Evolutionary conservation across 495 filamentous ascomycete species (phyloP), one percentile per base, ranked within the genome.

Genomic region (Evernia prunastri): DNA sequence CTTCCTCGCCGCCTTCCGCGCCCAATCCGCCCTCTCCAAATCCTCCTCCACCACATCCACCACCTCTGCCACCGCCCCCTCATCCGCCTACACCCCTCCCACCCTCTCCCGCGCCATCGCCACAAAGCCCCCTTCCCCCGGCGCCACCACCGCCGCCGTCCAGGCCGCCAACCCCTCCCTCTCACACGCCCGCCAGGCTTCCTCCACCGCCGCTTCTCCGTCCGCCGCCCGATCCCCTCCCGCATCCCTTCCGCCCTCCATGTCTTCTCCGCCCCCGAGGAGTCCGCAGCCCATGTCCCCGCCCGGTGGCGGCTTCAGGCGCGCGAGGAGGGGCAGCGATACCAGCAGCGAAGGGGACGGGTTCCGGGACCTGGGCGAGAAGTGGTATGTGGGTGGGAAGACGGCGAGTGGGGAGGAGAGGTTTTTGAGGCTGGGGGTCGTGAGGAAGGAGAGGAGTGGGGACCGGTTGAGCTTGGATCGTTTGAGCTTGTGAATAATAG

Each of bases 351-450:
- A 91, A 58, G 76, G n/a, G n/a, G n/a, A 72, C 27, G 81, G 81
- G 5, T 96, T 95, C 68, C 77, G 89, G 23, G 91, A 95, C 68
- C 86, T 86, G 8, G 81, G 82, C 0, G 92, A 96, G 77, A 89
- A 87, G 70, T 91, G 90, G 87, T 96, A 93, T 74, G 90, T 96
- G 59, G 92, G 92, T 4, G 92, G 92, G 3, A 77, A 88, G 67
- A 95, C 90, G 39, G 87, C 90, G n/a, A 80, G 77, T 1, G 92
- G 92, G 7, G 92, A 96, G 70, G 92, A 96, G 74, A 81, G 86
- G 70, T 96, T 92, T 72, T 95, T 95, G 69, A 87, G 89, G 67
- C 61, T 87, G 25, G 84, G 82, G 17, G 81, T 86, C 79, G 83
- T 87, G 56, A 83, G 81, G 70, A 72, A 80, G 66, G 82, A 80